Evolutionary conservation across 139 green algal species (phyloP), one percentile per base, ranked within the genome.

Genomic region (Micractinium conductrix): DNA sequence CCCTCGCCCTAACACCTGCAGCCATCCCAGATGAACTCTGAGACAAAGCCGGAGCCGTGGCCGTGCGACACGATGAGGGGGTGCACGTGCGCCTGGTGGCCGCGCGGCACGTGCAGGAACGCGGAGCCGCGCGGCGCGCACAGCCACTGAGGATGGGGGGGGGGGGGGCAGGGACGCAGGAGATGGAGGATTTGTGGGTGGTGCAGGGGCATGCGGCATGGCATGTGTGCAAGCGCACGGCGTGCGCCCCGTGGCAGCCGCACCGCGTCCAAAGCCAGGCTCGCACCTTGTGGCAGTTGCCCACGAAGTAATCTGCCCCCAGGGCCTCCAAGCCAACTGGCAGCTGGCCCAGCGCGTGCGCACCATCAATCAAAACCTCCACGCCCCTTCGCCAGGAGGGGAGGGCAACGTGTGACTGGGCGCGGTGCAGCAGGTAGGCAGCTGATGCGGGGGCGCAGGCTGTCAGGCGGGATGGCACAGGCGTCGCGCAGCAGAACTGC

Each of bases 1-100:
- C n/a, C n/a, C n/a, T n/a, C n/a, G n/a, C n/a, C n/a, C n/a, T n/a
- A n/a, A n/a, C n/a, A n/a, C n/a, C n/a, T n/a, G n/a, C 85, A 91
- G 65, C 88, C 92, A 38, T 94, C 90, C 92, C 92, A 95, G 14
- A 94, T 92, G 83, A 95, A 94, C 73, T 92, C 84, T 1, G 58
- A 73, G 19, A 73, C 76, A 55, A 82, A 82, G 58, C 76, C 76
- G 2, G 38, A 60, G 76, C 76, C 76, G 9, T 73, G 38, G 28
- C 76, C 92, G 78, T 95, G 92, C 0, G 84, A 91, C 1, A 92
- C 74, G 22, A 94, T 87, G 50, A 92, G 87, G 19, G 92, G 92
- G 70, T 69, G 85, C 37, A 95, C 73, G 21, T 60, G 72, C 21
- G 40, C 53, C 69, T 89, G 81, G 37, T 79, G 86, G 9, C 14